These are phyloP conservation scores for Silene vulgaris DNA, from an alignment of 179 eudicot genomes.

Conservation along the genomic window DNA sequence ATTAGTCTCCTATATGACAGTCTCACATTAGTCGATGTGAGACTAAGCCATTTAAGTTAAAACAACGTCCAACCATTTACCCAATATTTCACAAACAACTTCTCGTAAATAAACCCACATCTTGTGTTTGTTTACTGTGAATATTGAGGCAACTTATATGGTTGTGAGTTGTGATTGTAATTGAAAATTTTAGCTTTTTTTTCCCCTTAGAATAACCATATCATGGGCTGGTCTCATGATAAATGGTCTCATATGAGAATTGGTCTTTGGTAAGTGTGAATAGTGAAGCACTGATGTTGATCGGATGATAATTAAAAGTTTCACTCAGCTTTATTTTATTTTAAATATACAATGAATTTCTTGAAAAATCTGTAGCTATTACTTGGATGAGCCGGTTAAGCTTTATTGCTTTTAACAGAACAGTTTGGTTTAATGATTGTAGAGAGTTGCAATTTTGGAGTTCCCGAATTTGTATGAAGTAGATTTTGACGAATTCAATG, in stretches of 20 bases:
- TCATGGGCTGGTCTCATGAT: too few relatives aligned
- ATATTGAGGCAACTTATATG: neutral
- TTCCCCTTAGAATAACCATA: neutral
- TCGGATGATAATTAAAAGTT: too few relatives aligned
- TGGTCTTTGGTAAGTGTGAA: neutral
- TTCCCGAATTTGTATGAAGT: constrained; percentile 59
- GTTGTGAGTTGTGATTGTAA: neutral
- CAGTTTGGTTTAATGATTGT: constrained; percentile 21
- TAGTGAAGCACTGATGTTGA: neutral
- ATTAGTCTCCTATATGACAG: neutral
- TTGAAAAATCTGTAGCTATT: neutral
- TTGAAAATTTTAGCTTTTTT: neutral
- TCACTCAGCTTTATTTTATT: too few relatives aligned
- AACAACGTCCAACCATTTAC: too few relatives aligned
- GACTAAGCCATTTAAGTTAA: neutral
- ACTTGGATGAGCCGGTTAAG: neutral
- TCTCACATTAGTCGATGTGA: neutral
- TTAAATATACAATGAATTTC: neutral
- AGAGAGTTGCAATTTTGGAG: constrained; percentile 83
- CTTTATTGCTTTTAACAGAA: neutral
- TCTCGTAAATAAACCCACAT: neutral
- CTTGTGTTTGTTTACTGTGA: neutral
- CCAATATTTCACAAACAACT: neutral
- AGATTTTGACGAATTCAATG: constrained; percentile 39
- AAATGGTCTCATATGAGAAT: neutral